Evolutionary conservation across 2,329 filamentous ascomycete species (phyloP).

Genomic region (Aspergillus phoenicis): DNA sequence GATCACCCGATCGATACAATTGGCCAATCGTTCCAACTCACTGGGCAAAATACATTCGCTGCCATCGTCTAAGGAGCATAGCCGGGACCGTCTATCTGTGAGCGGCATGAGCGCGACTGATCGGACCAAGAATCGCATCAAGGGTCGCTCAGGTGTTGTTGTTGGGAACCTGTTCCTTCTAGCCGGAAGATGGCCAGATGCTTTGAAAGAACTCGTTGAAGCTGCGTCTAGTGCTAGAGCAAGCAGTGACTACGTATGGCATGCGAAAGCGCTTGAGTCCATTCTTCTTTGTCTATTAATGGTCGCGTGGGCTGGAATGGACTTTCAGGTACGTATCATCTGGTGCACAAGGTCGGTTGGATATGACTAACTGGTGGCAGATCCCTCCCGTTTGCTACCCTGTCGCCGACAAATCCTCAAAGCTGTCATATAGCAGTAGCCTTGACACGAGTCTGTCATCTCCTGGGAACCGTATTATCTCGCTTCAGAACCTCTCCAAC

Average conservation of each 20-base stretch:
- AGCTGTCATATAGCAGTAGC: slow-evolving; percentile 43
- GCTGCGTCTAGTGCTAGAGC: slow-evolving; percentile 75
- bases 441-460: slow-evolving; percentile 48
- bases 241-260: slow-evolving; percentile 92
- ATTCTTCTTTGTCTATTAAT: slow-evolving; percentile 81
- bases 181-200: slow-evolving; percentile 87
- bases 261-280: slow-evolving; percentile 90
- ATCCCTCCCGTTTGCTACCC: slow-evolving; percentile 59
- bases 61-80: slow-evolving; percentile 53
- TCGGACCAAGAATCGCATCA: slow-evolving; percentile 76
- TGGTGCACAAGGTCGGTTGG: background rate
- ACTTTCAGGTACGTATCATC: slow-evolving; percentile 61
- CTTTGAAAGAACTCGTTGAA: slow-evolving; percentile 79
- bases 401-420: slow-evolving; percentile 52
- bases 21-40: slow-evolving; percentile 42
- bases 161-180: slow-evolving; percentile 85
- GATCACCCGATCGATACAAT: slow-evolving; percentile 49
- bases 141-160: slow-evolving; percentile 75
- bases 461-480: slow-evolving; percentile 50
- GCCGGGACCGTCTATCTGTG: slow-evolving; percentile 63
- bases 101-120: slow-evolving; percentile 77
- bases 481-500: slow-evolving; percentile 54
- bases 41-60: slow-evolving; percentile 40
- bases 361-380: slow-evolving; percentile 34
- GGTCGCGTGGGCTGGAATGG: slow-evolving; percentile 78